Base-by-base conservation (phyloP, 768 basidiomycete species). In the Kwoniella sp. region DNA sequence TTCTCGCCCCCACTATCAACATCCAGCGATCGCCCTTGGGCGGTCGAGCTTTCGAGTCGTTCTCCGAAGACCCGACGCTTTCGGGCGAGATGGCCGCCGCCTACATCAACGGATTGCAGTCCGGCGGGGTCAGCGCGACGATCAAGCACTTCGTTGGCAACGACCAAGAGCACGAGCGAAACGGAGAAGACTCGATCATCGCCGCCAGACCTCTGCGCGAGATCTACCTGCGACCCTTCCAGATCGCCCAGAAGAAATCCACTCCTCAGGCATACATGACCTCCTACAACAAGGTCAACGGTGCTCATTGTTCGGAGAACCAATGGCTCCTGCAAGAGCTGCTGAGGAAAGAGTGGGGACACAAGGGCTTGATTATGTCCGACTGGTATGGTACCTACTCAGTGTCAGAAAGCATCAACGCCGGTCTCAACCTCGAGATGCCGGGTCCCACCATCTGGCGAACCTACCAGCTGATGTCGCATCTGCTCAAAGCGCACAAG, bases 81-180 rank as follows among this genome's bases (percentile, higher is more conserved):
- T 85, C 85, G 5, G 88, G 87, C 7, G 76, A 80, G 57, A 79
- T 86, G 15, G 81, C 85, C 2, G 80, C 85, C 0, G 79, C 84
- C 14, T 89, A 87, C 60, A 79, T 87, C n/a, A 83, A 81, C 44
- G 87, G 87, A 6, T 79, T 88, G 2, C 88, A 90, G 72, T 80
- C 72, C 17, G 80, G 81, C n/a, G 87, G 87, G 1, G 82, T 90
- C 38, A 85, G 84, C 17, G 79, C 82, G 5, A 79, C 84, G 3
- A 84, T 89, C 77, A 89, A 89, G 69, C 88, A 89, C 67, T 89
- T 86, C 57, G 82, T 84, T 17, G 82, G 80, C 22, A 89, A 89
- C 63, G 87, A 89, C 76, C 87, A 87, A 70, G 87, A 88, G 68
- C 80, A 87, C 56, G 86, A 87, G 62, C 80, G 84, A 6, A 80